Percentiles rank a stretch among this genome's conserved stretches.
Conservation (phyloP, 345 rosid species). For the Lepidium didymum region DNA sequence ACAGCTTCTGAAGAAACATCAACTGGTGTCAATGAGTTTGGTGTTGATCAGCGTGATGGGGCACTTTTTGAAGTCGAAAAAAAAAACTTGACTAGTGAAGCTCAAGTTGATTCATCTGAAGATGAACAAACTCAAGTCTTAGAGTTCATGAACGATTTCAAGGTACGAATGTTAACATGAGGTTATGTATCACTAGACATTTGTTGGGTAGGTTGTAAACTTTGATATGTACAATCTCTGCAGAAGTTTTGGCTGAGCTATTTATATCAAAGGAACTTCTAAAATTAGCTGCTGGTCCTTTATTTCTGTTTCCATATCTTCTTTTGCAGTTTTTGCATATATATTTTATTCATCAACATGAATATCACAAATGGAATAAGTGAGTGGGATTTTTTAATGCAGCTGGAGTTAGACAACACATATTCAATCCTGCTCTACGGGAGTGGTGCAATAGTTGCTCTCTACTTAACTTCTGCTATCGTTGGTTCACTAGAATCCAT, state of each 20-base stretch:
- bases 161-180: slow-evolving; percentile 36
- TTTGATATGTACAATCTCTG: too few species aligned
- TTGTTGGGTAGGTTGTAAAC: too few species aligned
- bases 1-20: slow-evolving; percentile 43
- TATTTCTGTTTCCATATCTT: too few species aligned
- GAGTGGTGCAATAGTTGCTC: slow-evolving; percentile 49
- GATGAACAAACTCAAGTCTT: slow-evolving; percentile 27
- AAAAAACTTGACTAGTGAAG: slow-evolving; percentile 15
- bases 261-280: too few species aligned
- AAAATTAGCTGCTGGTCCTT: too few species aligned
- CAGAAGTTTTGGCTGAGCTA: too few species aligned
- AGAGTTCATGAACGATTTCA: slow-evolving; percentile 45
- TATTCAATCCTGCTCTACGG: slow-evolving; percentile 54
- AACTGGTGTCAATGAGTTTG: slow-evolving; percentile 29
- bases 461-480: slow-evolving; percentile 55
- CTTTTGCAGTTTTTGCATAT: too few species aligned
- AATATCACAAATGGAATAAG: not conserved
- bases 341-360: not conserved
- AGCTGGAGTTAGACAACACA: slow-evolving; percentile 61
- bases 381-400: slow-evolving; percentile 8
- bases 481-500: slow-evolving; percentile 75
- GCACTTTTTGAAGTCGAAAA: slow-evolving; percentile 26
- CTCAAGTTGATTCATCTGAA: slow-evolving; percentile 28
- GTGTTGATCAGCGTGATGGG: slow-evolving; percentile 32
- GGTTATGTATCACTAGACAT: not conserved